These are phyloP conservation scores for Bothriochloa decipiens DNA, from an alignment of 176 grass and related monocot species.

Conservation along the genomic window DNA sequence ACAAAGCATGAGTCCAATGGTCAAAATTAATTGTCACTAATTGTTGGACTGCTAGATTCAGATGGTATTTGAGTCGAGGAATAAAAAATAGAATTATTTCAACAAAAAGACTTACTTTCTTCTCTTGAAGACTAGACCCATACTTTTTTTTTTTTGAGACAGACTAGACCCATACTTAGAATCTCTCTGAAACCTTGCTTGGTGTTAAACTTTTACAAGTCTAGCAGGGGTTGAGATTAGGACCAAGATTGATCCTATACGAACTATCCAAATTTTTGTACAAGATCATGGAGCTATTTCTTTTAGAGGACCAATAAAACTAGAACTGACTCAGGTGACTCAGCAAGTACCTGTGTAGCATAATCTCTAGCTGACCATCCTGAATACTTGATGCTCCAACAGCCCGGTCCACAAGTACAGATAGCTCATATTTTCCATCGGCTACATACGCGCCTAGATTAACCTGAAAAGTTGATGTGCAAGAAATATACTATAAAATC, in stretches of 20 bases:
- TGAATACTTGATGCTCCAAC: slow-evolving; percentile 92
- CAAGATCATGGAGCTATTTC: neutral
- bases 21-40: neutral
- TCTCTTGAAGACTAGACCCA: neutral
- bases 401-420: slow-evolving; percentile 80
- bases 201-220: neutral
- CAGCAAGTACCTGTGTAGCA: slow-evolving; percentile 78
- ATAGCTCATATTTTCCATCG: slow-evolving; percentile 82
- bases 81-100: neutral
- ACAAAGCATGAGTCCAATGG: neutral
- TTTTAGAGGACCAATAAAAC: neutral
- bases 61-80: neutral
- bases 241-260: neutral
- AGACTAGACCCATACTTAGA: neutral
- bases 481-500: neutral
- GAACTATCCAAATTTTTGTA: neutral
- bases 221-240: too few species aligned
- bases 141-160: neutral
- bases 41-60: neutral
- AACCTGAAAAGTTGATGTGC: slow-evolving; percentile 55
- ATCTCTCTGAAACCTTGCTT: neutral
- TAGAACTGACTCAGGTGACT: neutral
- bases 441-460: slow-evolving; percentile 75
- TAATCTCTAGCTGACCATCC: slow-evolving; percentile 86
- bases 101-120: neutral